Evolutionary conservation across 805 yeast species (phyloP).

Genomic region (Ogataea parapolymorpha): DNA sequence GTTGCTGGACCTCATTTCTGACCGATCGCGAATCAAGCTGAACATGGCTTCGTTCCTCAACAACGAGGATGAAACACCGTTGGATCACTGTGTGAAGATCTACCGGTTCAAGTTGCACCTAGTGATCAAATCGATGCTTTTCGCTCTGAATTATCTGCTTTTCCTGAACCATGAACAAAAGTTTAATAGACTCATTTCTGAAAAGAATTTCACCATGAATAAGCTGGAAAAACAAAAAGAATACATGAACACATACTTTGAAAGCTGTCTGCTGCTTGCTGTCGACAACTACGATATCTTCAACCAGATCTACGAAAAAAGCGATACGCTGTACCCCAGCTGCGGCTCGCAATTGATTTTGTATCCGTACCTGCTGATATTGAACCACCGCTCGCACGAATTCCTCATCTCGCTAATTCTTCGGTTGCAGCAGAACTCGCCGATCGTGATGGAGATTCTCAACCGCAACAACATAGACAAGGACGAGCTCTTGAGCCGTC

Average conservation of each 20-base stretch:
- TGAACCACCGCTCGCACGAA: constrained; percentile 56
- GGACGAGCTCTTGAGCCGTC: constrained; percentile 31
- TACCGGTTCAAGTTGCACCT: constrained; percentile 32
- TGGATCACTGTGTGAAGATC: constrained; percentile 27
- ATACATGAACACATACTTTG: constrained; percentile 34
- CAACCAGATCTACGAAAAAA: constrained; percentile 31
- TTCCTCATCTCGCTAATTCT: constrained; percentile 54
- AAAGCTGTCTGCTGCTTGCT: constrained; percentile 34
- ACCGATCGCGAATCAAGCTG: constrained; percentile 28
- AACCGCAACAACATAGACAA: constrained; percentile 33
- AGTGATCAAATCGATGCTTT: constrained; percentile 45
- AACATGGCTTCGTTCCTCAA: constrained; percentile 24
- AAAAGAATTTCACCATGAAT: constrained; percentile 28
- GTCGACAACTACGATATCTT: constrained; percentile 38
- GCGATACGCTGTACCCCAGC: constrained; percentile 27
- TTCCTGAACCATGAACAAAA: constrained; percentile 38
- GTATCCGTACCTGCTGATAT: constrained; percentile 47
- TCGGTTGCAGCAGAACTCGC: constrained; percentile 40
- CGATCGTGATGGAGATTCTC: constrained; percentile 33
- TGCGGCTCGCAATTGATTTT: constrained; percentile 45
- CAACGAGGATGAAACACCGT: constrained; percentile 11
- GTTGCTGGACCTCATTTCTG: constrained; percentile 30
- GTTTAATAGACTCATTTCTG: constrained; percentile 30
- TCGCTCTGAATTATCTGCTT: constrained; percentile 47
- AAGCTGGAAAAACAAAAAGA: constrained; percentile 32